Conservation (phyloP, 1,139 yeast genomes). For the Hemisphaericaspora lyxosophila region DNA sequence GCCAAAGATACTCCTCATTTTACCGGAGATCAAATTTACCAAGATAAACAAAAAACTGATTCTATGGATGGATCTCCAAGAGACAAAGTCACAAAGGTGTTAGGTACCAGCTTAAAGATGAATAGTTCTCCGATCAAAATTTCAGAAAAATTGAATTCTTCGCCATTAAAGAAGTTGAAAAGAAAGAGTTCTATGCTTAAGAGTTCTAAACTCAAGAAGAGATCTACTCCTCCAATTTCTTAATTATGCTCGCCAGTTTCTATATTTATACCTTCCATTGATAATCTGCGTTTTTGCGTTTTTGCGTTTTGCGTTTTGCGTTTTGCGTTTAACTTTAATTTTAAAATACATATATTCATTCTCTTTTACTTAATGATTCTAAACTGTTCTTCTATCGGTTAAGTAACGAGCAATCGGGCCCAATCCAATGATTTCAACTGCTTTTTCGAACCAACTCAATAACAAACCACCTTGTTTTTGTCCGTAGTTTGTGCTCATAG, state of each 20-base stretch:
- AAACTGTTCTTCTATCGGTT: conserved; percentile 82
- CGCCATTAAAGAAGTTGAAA: conserved; percentile 4
- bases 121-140: conserved; percentile 4
- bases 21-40: conserved; percentile 7
- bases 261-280: too few relatives aligned
- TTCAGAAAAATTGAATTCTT: not conserved
- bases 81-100: not conserved
- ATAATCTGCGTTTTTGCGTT: too few relatives aligned
- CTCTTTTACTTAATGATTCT: too few relatives aligned
- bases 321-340: too few relatives aligned
- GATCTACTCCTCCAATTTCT: not conserved
- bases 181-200: conserved; percentile 5
- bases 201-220: conserved; percentile 1
- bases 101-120: conserved; percentile 2
- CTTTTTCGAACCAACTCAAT: conserved; percentile 89
- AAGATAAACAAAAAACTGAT: conserved; percentile 2
- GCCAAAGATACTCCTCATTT: not conserved
- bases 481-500: conserved; percentile 74
- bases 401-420: conserved; percentile 86
- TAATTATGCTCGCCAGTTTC: too few relatives aligned
- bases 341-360: too few relatives aligned
- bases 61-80: not conserved
- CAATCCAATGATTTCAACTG: conserved; percentile 79
- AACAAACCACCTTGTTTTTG: conserved; percentile 86
- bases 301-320: too few relatives aligned